Evolutionary conservation across 768 basidiomycete genomes (phyloP).

Genomic region (Trametes meyenii): DNA sequence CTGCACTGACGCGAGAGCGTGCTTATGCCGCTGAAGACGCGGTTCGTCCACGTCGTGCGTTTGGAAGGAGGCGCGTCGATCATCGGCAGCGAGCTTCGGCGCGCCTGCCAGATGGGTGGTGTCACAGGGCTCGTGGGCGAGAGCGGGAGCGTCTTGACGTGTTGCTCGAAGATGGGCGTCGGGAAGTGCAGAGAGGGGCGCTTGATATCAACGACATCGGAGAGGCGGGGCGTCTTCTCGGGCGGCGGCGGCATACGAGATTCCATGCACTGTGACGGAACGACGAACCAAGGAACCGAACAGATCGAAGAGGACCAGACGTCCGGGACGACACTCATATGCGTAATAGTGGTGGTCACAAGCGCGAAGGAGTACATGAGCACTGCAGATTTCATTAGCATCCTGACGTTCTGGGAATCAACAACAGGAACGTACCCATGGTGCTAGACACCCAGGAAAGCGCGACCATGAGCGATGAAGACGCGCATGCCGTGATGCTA

Average conservation of each 20-base stretch:
- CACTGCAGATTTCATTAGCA: constrained; percentile 36
- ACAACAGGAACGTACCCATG: constrained; percentile 27
- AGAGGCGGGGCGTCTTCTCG: constrained; percentile 2
- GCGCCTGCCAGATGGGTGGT: constrained; percentile 17
- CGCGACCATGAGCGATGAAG: constrained; percentile 33
- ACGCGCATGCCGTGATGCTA: constrained; percentile 31
- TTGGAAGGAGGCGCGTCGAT: constrained; percentile 1
- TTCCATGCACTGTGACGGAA: constrained; percentile 10
- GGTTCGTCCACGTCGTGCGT: constrained; percentile 27
- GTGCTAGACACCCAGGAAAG: constrained; percentile 36
- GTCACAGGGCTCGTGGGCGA: constrained; percentile 9
- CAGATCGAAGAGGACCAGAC: constrained; percentile 59
- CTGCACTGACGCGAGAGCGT: constrained; percentile 23
- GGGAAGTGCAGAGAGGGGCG: constrained; percentile 8
- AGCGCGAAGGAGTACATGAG: constrained; percentile 59
- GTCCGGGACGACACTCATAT: constrained; percentile 43
- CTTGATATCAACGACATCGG: constrained; percentile 13
- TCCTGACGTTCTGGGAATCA: neutral
- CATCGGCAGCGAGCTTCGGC: constrained; percentile 6
- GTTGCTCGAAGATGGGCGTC: constrained; percentile 21
- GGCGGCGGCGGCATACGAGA: neutral
- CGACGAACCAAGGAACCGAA: constrained; percentile 59
- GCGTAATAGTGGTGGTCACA: constrained; percentile 48
- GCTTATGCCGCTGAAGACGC: constrained; percentile 21
- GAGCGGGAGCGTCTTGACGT: constrained; percentile 13